These are phyloP conservation scores for Tulasnella calospora DNA, from an alignment of 768 basidiomycete species.

Conservation along the genomic window DNA sequence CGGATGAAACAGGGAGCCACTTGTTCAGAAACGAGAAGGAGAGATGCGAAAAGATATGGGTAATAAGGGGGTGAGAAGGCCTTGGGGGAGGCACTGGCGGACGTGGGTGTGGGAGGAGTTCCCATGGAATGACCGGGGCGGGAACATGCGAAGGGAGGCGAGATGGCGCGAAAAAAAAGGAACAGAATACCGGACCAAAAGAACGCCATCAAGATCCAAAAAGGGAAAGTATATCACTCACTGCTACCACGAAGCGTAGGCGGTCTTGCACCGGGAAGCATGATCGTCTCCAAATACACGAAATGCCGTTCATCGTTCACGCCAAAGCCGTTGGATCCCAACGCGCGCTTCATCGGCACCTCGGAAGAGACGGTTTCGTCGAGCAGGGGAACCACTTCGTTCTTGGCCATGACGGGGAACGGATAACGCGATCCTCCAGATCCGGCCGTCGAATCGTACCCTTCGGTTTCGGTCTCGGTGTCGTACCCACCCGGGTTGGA, in stretches of 20 bases:
- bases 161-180: background rate
- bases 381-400: background rate
- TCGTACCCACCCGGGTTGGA: constrained; percentile 15
- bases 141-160: background rate
- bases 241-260: constrained; percentile 36
- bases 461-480: constrained; percentile 28
- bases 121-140: background rate
- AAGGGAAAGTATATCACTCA: constrained; percentile 5
- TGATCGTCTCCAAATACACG: constrained; percentile 23
- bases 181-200: background rate
- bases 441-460: background rate
- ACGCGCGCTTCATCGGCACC: background rate
- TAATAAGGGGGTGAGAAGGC: background rate
- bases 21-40: constrained; percentile 1
- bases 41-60: background rate
- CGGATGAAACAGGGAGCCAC: background rate
- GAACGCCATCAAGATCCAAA: background rate
- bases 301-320: background rate
- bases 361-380: background rate
- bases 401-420: constrained; percentile 24
- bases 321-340: constrained; percentile 13
- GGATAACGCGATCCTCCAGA: constrained; percentile 25
- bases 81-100: background rate
- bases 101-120: background rate
- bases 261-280: constrained; percentile 26